phyloP scores from a whole-genome alignment of 2,329 filamentous ascomycete genomes.

The Cladosporium sp. region DNA sequence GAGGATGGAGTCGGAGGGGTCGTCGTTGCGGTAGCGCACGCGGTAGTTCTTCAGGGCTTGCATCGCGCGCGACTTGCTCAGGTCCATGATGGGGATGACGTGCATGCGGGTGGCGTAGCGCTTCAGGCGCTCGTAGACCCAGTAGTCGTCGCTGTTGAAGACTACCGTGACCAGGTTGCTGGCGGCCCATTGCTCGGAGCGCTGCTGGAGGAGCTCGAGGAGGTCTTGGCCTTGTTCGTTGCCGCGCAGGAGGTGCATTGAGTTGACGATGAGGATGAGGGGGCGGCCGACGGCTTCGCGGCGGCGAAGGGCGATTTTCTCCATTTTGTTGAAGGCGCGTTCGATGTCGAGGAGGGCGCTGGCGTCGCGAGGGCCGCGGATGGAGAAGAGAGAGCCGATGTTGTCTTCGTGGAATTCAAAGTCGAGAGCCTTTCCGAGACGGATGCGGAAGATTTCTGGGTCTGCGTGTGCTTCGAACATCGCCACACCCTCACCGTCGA shows the following conservation, averaged over 20 bases:
- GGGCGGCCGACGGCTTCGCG: slow-evolving; percentile 65
- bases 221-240: slow-evolving; percentile 92
- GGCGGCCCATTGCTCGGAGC: slow-evolving; percentile 95
- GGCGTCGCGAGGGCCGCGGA: slow-evolving; percentile 86
- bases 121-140: slow-evolving; percentile 95
- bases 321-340: slow-evolving; percentile 93
- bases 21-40: slow-evolving; percentile 72
- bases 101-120: slow-evolving; percentile 93
- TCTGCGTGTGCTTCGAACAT: slow-evolving; percentile 98
- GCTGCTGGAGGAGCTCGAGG: slow-evolving; percentile 90
- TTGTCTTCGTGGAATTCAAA: slow-evolving; percentile 98
- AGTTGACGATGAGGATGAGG: slow-evolving; percentile 91
- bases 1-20: slow-evolving; percentile 57
- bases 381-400: slow-evolving; percentile 93
- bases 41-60: slow-evolving; percentile 77
- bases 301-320: slow-evolving; percentile 84
- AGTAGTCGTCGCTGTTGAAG: slow-evolving; percentile 97
- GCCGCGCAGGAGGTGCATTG: slow-evolving; percentile 85
- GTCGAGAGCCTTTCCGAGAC: slow-evolving; percentile 89
- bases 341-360: slow-evolving; percentile 94
- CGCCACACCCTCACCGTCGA: slow-evolving; percentile 82
- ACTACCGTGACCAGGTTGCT: slow-evolving; percentile 87
- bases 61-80: slow-evolving; percentile 77
- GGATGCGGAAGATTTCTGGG: slow-evolving; percentile 89
- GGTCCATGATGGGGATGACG: slow-evolving; percentile 80